phyloP scores from a whole-genome alignment of 2,329 filamentous ascomycete genomes.

The Fusarium sacchari region DNA sequence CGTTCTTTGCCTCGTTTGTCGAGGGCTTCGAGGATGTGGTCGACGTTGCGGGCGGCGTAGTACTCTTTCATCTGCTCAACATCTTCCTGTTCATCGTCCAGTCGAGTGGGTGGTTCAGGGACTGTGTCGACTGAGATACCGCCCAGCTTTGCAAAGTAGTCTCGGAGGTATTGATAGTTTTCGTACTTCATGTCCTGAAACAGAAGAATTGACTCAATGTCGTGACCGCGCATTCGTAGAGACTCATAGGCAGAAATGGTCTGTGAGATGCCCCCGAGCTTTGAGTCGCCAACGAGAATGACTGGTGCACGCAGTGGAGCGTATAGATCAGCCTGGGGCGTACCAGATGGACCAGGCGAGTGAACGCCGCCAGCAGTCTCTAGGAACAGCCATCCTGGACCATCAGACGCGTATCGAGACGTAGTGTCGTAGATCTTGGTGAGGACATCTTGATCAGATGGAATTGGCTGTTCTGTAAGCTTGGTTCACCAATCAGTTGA shows the following conservation, averaged over 20 bases:
- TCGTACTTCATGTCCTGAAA: conserved; percentile 74
- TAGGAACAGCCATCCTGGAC: conserved; percentile 72
- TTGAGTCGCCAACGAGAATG: conserved; percentile 78
- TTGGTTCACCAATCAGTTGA: rapidly evolving
- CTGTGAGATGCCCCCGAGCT: conserved; percentile 81
- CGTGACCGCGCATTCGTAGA: conserved; percentile 79
- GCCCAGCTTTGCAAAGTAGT: conserved; percentile 72
- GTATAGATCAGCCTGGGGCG: conserved; percentile 81
- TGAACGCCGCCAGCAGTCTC: conserved; percentile 87
- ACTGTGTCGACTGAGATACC: conserved; percentile 67
- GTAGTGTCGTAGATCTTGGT: conserved; percentile 53
- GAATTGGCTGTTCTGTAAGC: conserved; percentile 53
- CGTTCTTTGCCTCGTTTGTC: conserved; percentile 64
- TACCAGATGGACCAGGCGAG: conserved; percentile 80
- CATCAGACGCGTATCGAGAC: conserved; percentile 53
- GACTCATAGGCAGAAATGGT: conserved; percentile 86
- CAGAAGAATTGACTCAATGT: conserved; percentile 75
- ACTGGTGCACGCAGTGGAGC: conserved; percentile 77
- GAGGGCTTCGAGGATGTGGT: conserved; percentile 61
- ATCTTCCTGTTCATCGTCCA: conserved; percentile 57
- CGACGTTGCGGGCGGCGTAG: conserved; percentile 62
- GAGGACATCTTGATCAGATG: conserved; percentile 63
- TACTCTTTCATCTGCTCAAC: conserved; percentile 69
- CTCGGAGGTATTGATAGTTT: conserved; percentile 73
- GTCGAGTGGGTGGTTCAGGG: conserved; percentile 66